Evolutionary conservation across 1,284 basidiomycete genomes (phyloP).

Genomic region (Pseudozyma pruni): DNA sequence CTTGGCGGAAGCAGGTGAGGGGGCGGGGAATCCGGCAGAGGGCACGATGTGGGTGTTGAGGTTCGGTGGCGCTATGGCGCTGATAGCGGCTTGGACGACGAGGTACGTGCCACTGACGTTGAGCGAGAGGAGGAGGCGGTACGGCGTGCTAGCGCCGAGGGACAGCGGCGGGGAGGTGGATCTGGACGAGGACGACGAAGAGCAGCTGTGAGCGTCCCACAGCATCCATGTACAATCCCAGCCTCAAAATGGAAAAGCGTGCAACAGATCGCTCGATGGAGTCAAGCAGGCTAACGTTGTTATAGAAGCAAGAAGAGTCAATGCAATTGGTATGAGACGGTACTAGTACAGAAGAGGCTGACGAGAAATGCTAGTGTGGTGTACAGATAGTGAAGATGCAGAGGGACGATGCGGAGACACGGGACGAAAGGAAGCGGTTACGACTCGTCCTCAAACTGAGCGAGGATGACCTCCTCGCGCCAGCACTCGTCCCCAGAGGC

Average conservation of each 20-base stretch:
- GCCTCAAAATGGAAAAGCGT: no score
- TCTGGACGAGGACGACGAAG: not conserved
- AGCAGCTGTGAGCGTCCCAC: no score
- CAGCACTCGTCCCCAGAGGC: slow-evolving; percentile 43
- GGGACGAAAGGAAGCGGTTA: not conserved
- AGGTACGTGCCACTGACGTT: slow-evolving; percentile 57
- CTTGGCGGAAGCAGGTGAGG: not conserved
- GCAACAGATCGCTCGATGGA: no score
- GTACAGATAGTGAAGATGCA: not conserved
- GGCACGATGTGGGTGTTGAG: slow-evolving; percentile 86
- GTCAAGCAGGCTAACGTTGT: no score
- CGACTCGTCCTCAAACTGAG: slow-evolving; percentile 57
- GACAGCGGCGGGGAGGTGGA: not conserved
- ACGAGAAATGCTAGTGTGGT: no score
- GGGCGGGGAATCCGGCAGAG: slow-evolving; percentile 63
- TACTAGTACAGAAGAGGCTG: no score
- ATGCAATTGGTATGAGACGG: not conserved
- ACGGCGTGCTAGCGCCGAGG: not conserved
- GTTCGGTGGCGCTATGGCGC: slow-evolving; percentile 78
- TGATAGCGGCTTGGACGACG: slow-evolving; percentile 58
- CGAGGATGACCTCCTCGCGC: slow-evolving; percentile 52
- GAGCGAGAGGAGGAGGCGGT: slow-evolving; percentile 25
- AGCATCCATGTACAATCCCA: no score
- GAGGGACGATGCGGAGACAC: not conserved
- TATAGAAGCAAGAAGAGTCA: not conserved